Conservation (phyloP, 306 rosid species). For the Biancaea sappan region DNA sequence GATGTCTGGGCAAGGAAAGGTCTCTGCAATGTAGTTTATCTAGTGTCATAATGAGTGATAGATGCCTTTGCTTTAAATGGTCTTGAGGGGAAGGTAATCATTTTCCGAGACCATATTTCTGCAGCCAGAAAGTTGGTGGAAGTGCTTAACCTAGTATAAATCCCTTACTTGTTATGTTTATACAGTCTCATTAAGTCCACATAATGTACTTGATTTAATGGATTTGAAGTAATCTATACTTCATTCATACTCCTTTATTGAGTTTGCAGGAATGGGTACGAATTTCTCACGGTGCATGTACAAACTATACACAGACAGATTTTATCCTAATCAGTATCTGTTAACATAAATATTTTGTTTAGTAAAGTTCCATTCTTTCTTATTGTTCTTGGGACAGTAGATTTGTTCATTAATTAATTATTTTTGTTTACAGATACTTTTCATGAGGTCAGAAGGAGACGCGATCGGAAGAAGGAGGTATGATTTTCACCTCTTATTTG, state of each 20-base stretch:
- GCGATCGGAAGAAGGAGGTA: conserved; percentile 79
- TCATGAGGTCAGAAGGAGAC: conserved; percentile 76
- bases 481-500: not conserved
- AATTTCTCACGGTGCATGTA: not conserved
- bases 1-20: not conserved
- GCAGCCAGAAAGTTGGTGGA: not conserved
- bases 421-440: conserved; percentile 69
- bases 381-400: not conserved
- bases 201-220: not conserved
- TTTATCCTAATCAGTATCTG: not conserved
- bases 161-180: not conserved
- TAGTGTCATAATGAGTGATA: not conserved
- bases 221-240: not conserved
- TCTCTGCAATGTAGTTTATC: not conserved
- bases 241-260: not conserved
- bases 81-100: not conserved
- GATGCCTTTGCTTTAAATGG: not conserved
- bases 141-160: not conserved
- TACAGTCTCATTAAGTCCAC: not conserved
- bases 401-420: not conserved
- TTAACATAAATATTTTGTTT: too few relatives aligned
- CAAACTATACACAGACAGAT: not conserved
- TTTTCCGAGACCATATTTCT: not conserved
- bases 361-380: not conserved
- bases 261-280: not conserved